Conservation (phyloP, 306 rosid species). For the Vigna angularis region DNA sequence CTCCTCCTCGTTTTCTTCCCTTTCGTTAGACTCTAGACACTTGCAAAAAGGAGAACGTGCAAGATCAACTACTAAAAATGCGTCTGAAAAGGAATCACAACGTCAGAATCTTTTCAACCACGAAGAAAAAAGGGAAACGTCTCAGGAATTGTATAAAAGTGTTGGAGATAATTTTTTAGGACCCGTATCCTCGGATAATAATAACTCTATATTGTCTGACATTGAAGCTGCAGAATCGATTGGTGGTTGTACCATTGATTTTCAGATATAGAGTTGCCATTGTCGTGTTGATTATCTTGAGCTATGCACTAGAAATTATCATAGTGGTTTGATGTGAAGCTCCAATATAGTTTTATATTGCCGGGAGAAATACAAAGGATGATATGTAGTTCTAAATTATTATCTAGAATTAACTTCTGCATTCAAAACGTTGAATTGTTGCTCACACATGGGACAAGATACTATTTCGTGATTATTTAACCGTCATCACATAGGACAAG, state of each 20-base stretch:
- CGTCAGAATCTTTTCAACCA: conserved; percentile 39
- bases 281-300: conserved; percentile 24
- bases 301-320: conserved; percentile 24
- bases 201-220: conserved; percentile 46
- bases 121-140: conserved; percentile 33
- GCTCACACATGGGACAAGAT: neutral
- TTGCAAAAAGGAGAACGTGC: conserved; percentile 39
- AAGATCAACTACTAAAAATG: conserved; percentile 45
- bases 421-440: neutral
- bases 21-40: conserved; percentile 46
- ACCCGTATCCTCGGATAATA: conserved; percentile 46
- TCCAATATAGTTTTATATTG: conserved; percentile 2
- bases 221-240: conserved; percentile 67
- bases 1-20: conserved; percentile 9
- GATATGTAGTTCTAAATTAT: neutral
- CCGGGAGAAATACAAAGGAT: neutral
- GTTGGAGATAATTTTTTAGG: conserved; percentile 56
- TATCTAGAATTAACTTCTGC: conserved; percentile 1
- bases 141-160: conserved; percentile 56
- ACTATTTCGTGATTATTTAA: neutral
- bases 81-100: conserved; percentile 42
- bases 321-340: neutral
- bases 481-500: neutral
- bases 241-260: conserved; percentile 74
- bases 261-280: conserved; percentile 57